Percentiles rank a stretch among this genome's conserved stretches.
Conservation (phyloP, 176 grass and related monocot genomes). For the Carex pumila region DNA sequence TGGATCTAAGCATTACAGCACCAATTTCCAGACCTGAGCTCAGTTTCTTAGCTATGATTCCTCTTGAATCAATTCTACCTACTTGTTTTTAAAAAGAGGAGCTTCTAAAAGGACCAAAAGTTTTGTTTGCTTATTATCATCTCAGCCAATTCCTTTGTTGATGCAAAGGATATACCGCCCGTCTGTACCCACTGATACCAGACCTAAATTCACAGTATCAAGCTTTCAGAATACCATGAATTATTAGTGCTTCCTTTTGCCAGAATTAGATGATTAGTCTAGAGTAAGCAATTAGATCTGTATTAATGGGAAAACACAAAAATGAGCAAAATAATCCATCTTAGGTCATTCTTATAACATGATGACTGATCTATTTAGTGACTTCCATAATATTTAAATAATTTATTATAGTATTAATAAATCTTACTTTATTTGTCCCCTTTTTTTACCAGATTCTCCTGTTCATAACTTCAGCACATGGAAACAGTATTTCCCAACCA, state of each 20-base stretch:
- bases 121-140: background rate
- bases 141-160: background rate
- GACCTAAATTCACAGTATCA: background rate
- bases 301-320: background rate
- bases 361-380: background rate
- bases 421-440: background rate
- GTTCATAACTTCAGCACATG: slow-evolving; percentile 8
- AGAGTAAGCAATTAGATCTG: background rate
- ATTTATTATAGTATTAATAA: background rate
- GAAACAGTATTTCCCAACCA: slow-evolving; percentile 9
- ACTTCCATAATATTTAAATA: background rate
- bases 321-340: background rate
- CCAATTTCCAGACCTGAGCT: background rate
- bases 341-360: background rate
- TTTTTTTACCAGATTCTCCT: slow-evolving; percentile 11
- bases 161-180: background rate
- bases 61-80: background rate
- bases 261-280: background rate
- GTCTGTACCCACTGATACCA: background rate
- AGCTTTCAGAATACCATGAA: background rate
- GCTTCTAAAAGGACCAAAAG: background rate
- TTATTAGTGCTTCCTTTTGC: background rate
- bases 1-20: background rate
- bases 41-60: background rate
- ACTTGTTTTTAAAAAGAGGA: background rate